Percentiles rank a stretch among this genome's conserved stretches.
Conservation (phyloP, 2,329 filamentous ascomycete species). For the Tolypocladium amazonense region DNA sequence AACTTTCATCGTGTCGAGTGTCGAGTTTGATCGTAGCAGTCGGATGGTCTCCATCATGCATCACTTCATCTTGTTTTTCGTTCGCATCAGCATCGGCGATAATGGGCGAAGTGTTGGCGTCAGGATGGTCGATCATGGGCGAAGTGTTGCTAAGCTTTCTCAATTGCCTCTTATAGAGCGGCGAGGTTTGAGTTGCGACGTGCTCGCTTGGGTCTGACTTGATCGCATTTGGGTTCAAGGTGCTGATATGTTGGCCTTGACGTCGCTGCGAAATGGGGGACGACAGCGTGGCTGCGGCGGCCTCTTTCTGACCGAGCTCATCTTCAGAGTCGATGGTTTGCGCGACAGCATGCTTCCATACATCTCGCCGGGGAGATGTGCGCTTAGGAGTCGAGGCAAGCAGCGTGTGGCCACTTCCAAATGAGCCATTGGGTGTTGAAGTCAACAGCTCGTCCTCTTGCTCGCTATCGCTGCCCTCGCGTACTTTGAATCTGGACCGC, state of each 20-base stretch:
- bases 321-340: slow-evolving; percentile 5
- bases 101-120: background rate
- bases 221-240: background rate
- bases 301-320: slow-evolving; percentile 5
- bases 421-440: slow-evolving; percentile 1
- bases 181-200: slow-evolving; percentile 1
- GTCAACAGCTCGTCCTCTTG: slow-evolving; percentile 9
- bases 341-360: slow-evolving; percentile 1
- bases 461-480: slow-evolving; percentile 1
- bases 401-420: background rate
- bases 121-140: no score
- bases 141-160: background rate
- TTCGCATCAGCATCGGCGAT: background rate
- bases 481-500: background rate
- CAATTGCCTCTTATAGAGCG: background rate
- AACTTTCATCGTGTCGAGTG: slow-evolving; percentile 22
- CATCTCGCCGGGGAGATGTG: slow-evolving; percentile 5
- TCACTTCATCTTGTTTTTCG: background rate
- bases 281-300: slow-evolving; percentile 13
- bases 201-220: background rate
- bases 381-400: slow-evolving; percentile 5
- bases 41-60: background rate
- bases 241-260: background rate
- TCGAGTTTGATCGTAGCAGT: slow-evolving; percentile 2
- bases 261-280: slow-evolving; percentile 16